Percentiles rank a stretch among this genome's conserved stretches.
phyloP scores from a whole-genome alignment of 139 green algal genomes.

The Coccomyxa sp. region DNA sequence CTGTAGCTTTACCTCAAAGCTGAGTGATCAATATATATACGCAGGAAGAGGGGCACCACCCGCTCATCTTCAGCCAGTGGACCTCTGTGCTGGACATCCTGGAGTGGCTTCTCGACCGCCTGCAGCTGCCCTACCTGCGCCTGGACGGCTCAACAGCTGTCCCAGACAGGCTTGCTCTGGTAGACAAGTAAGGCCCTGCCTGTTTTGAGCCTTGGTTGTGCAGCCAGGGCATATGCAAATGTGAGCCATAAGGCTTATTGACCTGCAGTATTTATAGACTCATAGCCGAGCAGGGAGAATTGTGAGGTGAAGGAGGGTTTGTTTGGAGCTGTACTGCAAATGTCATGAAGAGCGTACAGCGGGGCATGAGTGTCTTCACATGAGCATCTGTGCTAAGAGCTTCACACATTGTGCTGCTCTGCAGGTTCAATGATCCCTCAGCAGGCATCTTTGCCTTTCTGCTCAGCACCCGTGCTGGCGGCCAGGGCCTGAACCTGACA shows the following conservation, averaged over 20 bases:
- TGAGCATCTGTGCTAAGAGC: too few relatives aligned
- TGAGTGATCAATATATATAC: too few relatives aligned
- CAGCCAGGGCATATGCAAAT: neutral
- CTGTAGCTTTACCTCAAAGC: too few relatives aligned
- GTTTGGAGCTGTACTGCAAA: neutral
- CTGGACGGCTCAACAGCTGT: constrained; percentile 84
- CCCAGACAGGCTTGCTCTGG: constrained; percentile 71
- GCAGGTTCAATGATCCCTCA: constrained; percentile 57
- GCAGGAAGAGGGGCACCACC: constrained; percentile 49
- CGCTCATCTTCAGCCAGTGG: constrained; percentile 92
- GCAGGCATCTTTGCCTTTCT: constrained; percentile 84
- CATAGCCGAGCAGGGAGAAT: too few relatives aligned
- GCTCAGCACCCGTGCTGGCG: constrained; percentile 89
- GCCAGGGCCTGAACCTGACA: constrained; percentile 92
- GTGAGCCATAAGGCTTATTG: too few relatives aligned
- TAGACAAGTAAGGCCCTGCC: constrained; percentile 61
- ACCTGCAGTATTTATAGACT: too few relatives aligned
- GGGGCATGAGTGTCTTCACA: neutral
- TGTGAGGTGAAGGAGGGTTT: too few relatives aligned
- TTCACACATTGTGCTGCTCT: neutral
- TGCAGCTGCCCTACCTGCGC: constrained; percentile 64
- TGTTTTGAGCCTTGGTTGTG: too few relatives aligned
- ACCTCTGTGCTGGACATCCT: constrained; percentile 88
- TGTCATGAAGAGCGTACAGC: neutral
- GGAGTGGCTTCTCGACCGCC: constrained; percentile 74